A percentile compares a stretch with the other conserved stretches of the same genome.
These are phyloP conservation scores for Trichoderma sp. DNA, from an alignment of 2,329 filamentous ascomycete species.

Conservation along the genomic window DNA sequence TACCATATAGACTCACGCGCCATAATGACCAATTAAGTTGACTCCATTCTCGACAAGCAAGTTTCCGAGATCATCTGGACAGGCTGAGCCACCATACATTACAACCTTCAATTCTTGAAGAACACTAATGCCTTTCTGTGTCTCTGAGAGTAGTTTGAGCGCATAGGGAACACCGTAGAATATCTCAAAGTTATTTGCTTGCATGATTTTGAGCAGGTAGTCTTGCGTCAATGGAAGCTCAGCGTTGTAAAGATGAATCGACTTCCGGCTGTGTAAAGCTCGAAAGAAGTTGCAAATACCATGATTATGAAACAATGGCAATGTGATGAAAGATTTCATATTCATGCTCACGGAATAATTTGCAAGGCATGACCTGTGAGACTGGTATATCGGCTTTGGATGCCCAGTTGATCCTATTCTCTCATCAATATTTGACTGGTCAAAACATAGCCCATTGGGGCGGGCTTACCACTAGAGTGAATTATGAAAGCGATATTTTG, in stretches of 20 bases:
- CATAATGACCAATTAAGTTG: background rate
- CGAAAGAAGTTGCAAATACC: slow-evolving; percentile 9
- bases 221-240: slow-evolving; percentile 6
- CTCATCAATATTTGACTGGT: background rate
- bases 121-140: background rate
- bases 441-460: background rate
- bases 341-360: background rate
- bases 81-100: slow-evolving; percentile 6
- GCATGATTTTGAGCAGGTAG: background rate
- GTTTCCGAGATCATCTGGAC: slow-evolving; percentile 8
- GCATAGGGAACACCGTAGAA: slow-evolving; percentile 9
- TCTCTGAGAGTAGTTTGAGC: background rate
- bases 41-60: slow-evolving; percentile 1
- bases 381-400: slow-evolving; percentile 2
- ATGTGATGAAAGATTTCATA: slow-evolving; percentile 4
- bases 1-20: background rate
- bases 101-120: slow-evolving; percentile 3
- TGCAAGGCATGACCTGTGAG: slow-evolving; percentile 2
- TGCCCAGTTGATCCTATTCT: slow-evolving; percentile 1
- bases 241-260: slow-evolving; percentile 8
- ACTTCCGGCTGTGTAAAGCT: background rate
- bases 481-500: slow-evolving; percentile 4
- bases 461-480: slow-evolving; percentile 8
- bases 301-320: background rate
- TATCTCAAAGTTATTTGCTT: background rate